Percentiles rank a stretch among this genome's conserved stretches.
phyloP scores from a whole-genome alignment of 1,284 basidiomycete genomes.

The Agroathelia rolfsii region DNA sequence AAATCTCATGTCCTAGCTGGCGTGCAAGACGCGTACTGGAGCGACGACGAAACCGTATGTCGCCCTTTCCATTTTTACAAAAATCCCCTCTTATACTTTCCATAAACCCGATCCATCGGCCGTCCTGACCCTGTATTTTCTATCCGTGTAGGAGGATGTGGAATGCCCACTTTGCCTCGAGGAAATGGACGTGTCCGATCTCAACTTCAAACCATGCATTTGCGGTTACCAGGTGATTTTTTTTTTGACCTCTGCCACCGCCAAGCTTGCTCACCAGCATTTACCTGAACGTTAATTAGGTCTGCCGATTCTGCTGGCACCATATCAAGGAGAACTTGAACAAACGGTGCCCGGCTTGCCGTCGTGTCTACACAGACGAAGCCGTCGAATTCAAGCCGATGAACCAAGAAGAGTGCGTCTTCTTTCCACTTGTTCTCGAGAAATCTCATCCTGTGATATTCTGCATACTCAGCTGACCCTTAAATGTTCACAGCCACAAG shows the following conservation, averaged over 20 bases:
- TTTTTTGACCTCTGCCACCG: constrained; percentile 11
- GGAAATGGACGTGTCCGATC: constrained; percentile 97
- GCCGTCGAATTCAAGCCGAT: constrained; percentile 94
- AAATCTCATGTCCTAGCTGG: constrained; percentile 80
- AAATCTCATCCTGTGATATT: too few species aligned
- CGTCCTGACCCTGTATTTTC: constrained; percentile 11
- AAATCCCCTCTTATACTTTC: neutral
- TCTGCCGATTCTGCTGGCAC: constrained; percentile 99
- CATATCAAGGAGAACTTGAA: constrained; percentile 97
- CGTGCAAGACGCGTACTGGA: constrained; percentile 97
- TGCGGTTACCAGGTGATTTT: constrained; percentile 88
- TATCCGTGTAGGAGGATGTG: constrained; percentile 73
- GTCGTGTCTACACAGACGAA: constrained; percentile 89
- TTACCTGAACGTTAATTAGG: constrained; percentile 42
- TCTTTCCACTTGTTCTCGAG: constrained; percentile 6
- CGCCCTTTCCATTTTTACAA: constrained; percentile 4
- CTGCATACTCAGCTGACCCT: too few species aligned
- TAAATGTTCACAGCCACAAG: too few species aligned
- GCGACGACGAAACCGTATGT: constrained; percentile 80
- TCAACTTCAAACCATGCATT: constrained; percentile 98
- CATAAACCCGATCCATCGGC: too few species aligned
- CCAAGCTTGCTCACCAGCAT: too few species aligned
- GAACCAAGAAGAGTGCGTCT: constrained; percentile 85
- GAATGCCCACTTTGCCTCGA: constrained; percentile 98
- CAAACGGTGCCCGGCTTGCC: constrained; percentile 93